Percentiles rank a stretch among this genome's conserved stretches.
Conservation (phyloP, 805 yeast species). For the Saturnispora serradocipensis region DNA sequence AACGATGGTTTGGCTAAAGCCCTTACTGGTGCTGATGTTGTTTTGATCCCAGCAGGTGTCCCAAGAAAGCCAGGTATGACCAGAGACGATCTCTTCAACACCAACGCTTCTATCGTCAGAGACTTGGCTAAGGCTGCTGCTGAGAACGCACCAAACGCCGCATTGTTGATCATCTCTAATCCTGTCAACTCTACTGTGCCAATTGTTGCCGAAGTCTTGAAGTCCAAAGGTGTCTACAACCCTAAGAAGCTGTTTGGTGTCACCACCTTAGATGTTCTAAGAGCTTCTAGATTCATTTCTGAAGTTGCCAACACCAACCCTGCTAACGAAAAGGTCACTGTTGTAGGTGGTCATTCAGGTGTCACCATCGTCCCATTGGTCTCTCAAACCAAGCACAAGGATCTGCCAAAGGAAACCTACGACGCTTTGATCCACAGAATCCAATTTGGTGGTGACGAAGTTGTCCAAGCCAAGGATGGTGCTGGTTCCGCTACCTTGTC, state of each 20-base stretch:
- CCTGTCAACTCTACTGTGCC: conserved; percentile 58
- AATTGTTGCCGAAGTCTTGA: conserved; percentile 48
- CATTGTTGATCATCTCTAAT: conserved; percentile 46
- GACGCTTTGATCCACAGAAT: conserved; percentile 72
- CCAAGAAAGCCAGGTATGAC: conserved; percentile 64
- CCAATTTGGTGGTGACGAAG: conserved; percentile 88
- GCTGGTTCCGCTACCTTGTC: conserved; percentile 92
- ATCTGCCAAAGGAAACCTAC: conserved; percentile 12
- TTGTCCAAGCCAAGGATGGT: conserved; percentile 90
- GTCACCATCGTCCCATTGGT: conserved; percentile 44
- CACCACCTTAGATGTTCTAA: conserved; percentile 49
- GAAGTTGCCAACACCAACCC: conserved; percentile 18
- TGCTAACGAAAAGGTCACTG: conserved; percentile 32
- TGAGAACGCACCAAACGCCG: conserved; percentile 40
- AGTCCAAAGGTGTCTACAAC: conserved; percentile 41
- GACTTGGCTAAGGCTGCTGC: conserved; percentile 44
- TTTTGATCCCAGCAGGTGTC: conserved; percentile 53
- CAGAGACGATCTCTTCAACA: conserved; percentile 52
- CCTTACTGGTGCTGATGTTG: conserved; percentile 41
- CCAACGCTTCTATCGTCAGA: conserved; percentile 47
- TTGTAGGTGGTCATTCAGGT: conserved; percentile 52
- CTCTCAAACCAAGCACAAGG: conserved; percentile 32
- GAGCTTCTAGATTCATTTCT: conserved; percentile 44
- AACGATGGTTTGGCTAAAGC: conserved; percentile 27
- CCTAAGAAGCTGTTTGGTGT: conserved; percentile 49